Evolutionary conservation across 1,284 basidiomycete species (phyloP).

Genomic region (Puccinia novopanici): DNA sequence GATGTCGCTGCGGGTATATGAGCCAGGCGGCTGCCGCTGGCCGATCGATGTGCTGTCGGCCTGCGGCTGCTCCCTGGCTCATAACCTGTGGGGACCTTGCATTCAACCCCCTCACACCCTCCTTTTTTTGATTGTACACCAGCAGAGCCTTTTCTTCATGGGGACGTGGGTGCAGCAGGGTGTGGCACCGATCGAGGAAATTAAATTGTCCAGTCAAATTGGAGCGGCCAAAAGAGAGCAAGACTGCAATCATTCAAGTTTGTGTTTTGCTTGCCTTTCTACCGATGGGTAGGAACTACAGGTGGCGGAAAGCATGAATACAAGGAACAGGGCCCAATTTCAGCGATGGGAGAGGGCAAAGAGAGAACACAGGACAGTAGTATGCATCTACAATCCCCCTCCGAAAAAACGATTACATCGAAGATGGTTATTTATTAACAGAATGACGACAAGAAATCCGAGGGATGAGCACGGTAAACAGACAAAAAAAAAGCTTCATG

Average conservation of each 20-base stretch:
- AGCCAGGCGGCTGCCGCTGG: background rate
- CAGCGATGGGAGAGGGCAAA: background rate
- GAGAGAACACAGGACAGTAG: background rate
- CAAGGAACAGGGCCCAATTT: background rate
- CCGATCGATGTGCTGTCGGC: background rate
- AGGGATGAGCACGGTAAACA: background rate
- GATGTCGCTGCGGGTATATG: background rate
- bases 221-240: too few relatives aligned
- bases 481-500: background rate
- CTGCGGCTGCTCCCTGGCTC: background rate
- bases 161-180: too few relatives aligned
- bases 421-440: too few relatives aligned
- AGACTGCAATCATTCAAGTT: too few relatives aligned
- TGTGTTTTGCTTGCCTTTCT: too few relatives aligned
- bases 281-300: too few relatives aligned
- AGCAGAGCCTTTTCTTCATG: too few relatives aligned
- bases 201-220: too few relatives aligned
- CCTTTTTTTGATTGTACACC: background rate
- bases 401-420: background rate
- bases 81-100: constrained; percentile 18
- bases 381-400: background rate
- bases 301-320: background rate
- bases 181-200: too few relatives aligned
- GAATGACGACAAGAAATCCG: background rate
- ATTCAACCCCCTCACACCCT: background rate